Percentiles rank a stretch among this genome's conserved stretches.
phyloP scores from a whole-genome alignment of 805 yeast species.

The Cyberlindnera sargentensis region DNA sequence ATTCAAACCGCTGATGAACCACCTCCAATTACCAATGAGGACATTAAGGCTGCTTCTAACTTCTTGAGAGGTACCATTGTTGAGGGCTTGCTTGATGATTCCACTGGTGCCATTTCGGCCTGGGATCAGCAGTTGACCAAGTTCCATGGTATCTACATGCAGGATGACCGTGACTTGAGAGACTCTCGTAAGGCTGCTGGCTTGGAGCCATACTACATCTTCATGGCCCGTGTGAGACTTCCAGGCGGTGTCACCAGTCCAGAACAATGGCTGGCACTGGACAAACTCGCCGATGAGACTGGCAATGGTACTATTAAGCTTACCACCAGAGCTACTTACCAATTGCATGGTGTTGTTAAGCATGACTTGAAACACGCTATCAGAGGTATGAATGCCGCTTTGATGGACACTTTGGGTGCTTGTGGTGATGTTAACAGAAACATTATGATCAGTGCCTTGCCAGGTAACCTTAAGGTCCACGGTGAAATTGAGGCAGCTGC shows the following conservation, averaged over 20 bases:
- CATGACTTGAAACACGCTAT: slow-evolving; percentile 84
- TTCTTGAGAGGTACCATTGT: slow-evolving; percentile 90
- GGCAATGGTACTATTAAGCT: slow-evolving; percentile 93
- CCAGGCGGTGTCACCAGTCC: slow-evolving; percentile 93
- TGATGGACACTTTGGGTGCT: slow-evolving; percentile 94
- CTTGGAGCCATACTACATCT: slow-evolving; percentile 90
- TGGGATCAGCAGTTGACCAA: slow-evolving; percentile 91
- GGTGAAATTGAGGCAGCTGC: slow-evolving; percentile 62
- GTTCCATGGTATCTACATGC: slow-evolving; percentile 98
- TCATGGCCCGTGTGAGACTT: slow-evolving; percentile 92
- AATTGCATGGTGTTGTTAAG: slow-evolving; percentile 90
- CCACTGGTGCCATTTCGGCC: slow-evolving; percentile 89
- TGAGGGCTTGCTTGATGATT: slow-evolving; percentile 70
- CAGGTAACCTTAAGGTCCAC: slow-evolving; percentile 77
- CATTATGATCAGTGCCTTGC: slow-evolving; percentile 88
- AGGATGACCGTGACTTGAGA: slow-evolving; percentile 94
- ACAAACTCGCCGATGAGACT: slow-evolving; percentile 68
- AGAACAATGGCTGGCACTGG: slow-evolving; percentile 80
- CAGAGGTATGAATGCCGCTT: slow-evolving; percentile 83
- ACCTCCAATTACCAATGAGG: slow-evolving; percentile 91
- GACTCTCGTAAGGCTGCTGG: slow-evolving; percentile 91
- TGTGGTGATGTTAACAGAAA: slow-evolving; percentile 98
- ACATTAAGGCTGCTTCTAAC: slow-evolving; percentile 82
- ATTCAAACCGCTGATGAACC: slow-evolving; percentile 84
- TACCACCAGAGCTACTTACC: slow-evolving; percentile 96